Evolutionary conservation across 176 grass and related monocot species (phyloP), one percentile per base, ranked within the genome.

Genomic region (Eragrostis nindensis): DNA sequence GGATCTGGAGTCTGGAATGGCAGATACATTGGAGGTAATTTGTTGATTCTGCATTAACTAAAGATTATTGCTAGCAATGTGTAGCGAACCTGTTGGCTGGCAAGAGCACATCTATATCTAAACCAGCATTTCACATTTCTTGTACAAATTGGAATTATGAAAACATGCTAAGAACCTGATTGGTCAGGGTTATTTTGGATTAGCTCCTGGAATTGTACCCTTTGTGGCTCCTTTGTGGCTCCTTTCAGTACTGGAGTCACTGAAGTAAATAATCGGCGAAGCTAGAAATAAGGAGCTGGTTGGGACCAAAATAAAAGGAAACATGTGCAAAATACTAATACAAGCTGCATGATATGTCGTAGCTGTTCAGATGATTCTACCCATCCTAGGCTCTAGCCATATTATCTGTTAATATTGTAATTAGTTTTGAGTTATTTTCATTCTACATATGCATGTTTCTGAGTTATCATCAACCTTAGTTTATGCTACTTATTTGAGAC

Each of bases 1-100:
- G 70, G 82, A 93, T 25, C 76, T 99, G 70, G 93, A 99, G 78
- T 90, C 93, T 38, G 96, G 93, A 86, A 88, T 93, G 87, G 84
- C 90, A 39, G 87, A 99, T 83, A 86, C 90, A 1, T 63, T 99
- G 40, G 86, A 39, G 76, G 96, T 99, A 93, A 66, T 82, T 30
- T 70, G 15, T 8, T 80, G 72, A 53, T 80, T 70, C 36, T 46
- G 56, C 36, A 61, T 60, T 61, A n/a, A 52, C 67, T 15, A 49
- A 50, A 45, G 22, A 11, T 75, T 70, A 21, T 11, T 68, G 70
- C 41, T 80, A 54, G 46, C 63, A 38, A 45, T 5, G 25, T 22
- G 53, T 74, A 50, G 36, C 6, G 6, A 36, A 5, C 45, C 44
- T 29, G 45, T 47, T 70, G 56, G 50, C 29, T 54, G 4, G 66